Conservation (phyloP, 176 grass and related monocot genomes). For the Triticum dicoccoides region DNA sequence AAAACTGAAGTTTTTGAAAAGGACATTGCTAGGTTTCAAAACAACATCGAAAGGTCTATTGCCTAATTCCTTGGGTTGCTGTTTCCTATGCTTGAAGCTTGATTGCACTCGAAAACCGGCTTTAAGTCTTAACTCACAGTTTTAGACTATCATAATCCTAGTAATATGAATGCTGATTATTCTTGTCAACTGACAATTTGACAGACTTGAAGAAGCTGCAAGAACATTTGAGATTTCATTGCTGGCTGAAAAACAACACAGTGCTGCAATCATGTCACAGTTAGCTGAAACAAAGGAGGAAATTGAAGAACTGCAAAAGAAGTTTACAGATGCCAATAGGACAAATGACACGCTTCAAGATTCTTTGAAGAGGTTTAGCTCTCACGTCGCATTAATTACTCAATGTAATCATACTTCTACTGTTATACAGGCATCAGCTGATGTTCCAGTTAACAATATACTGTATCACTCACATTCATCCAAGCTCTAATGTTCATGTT, state of each 20-base stretch:
- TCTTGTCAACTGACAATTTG: conserved; percentile 36
- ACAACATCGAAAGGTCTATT: conserved; percentile 42
- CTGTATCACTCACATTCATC: conserved; percentile 4
- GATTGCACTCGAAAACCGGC: conserved; percentile 12
- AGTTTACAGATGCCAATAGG: conserved; percentile 49
- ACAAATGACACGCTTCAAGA: conserved; percentile 63
- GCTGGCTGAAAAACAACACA: conserved; percentile 53
- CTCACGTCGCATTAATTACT: conserved; percentile 22
- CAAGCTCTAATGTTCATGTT: conserved; percentile 8
- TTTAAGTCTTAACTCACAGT: background rate
- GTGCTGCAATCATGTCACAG: conserved; percentile 32
- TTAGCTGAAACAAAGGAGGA: conserved; percentile 45
- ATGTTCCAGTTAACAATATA: background rate
- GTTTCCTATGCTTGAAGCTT: conserved; percentile 30
- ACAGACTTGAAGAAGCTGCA: conserved; percentile 55
- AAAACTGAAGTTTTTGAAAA: conserved; percentile 53
- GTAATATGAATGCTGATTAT: conserved; percentile 13
- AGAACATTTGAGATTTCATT: conserved; percentile 48
- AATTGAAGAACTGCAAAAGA: conserved; percentile 55
- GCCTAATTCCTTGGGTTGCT: background rate
- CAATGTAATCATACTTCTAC: conserved; percentile 30
- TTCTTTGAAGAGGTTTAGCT: conserved; percentile 62
- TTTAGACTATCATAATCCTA: conserved; percentile 22
- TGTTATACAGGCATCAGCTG: background rate
- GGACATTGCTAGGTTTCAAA: conserved; percentile 53